Evolutionary conservation across 2,329 filamentous ascomycete genomes (phyloP).

Genomic region (Arthrobotrys iridis): DNA sequence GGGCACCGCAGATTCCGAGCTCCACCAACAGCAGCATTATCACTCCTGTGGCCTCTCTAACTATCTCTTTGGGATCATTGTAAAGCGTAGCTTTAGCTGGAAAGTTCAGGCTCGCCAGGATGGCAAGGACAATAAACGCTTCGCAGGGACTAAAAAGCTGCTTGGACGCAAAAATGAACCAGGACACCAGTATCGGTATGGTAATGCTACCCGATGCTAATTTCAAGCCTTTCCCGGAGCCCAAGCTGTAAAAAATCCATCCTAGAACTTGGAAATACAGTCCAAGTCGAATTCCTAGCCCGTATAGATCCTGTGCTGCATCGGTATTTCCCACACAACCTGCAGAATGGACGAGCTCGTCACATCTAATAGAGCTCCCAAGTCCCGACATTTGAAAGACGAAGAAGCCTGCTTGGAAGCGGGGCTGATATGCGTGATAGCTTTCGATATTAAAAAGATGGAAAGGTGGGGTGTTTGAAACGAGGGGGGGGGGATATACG

Average conservation of each 20-base stretch:
- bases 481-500: constrained; percentile 2
- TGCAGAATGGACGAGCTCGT: constrained; percentile 1
- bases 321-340: constrained; percentile 14
- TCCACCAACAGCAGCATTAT: constrained; percentile 14
- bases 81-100: constrained; percentile 9
- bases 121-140: constrained; percentile 19
- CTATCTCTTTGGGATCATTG: neutral
- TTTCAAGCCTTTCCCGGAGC: constrained; percentile 3
- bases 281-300: constrained; percentile 20
- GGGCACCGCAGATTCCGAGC: constrained; percentile 14
- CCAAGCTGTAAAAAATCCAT: constrained; percentile 6
- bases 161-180: constrained; percentile 27
- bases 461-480: neutral
- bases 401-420: neutral
- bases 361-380: neutral
- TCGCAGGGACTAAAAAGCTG: constrained; percentile 29
- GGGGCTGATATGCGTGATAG: constrained; percentile 6
- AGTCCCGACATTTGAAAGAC: neutral
- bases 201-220: constrained; percentile 20
- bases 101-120: constrained; percentile 7
- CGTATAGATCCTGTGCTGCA: constrained; percentile 29
- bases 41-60: neutral
- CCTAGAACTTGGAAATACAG: constrained; percentile 20
- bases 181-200: constrained; percentile 17
- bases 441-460: neutral